Evolutionary conservation across 306 rosid species (phyloP), one percentile per base, ranked within the genome.

Genomic region (Mimosa pudica): DNA sequence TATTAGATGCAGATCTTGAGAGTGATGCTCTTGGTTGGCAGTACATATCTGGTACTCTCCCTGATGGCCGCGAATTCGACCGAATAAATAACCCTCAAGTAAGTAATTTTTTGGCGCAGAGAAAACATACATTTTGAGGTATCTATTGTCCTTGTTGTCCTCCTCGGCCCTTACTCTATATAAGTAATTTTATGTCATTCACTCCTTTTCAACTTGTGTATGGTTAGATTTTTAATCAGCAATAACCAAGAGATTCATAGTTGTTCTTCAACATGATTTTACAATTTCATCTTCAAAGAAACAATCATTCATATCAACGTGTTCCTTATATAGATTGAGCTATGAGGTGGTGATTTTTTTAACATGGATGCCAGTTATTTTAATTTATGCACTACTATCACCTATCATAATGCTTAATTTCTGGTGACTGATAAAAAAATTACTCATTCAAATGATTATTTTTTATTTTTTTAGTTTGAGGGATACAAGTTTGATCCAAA

Each of bases 61-160:
- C 98, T 1, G 98, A 94, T 73, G 90, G 97, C 41, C 94, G 99
- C 13, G 96, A 91, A 80, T 85, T 96, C 6, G 98, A 96, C 82
- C 91, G 96, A 79, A 91, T 96, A n/a, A 98, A 96, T 87, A 96
- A 96, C 83, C 99, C 98, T 65, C 99, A 96, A 98, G 99, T 93
- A 49, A 52, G 17, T 24, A 24, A 24, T 24, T 13, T 49, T 49
- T 13, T 4, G 16, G 55, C 55, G 4, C 14, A 49, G 55, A 12
- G 55, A 49, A 49, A 12, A 49, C n/a, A 48, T 48, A 49, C 55
- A 11, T 49, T 13, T 49, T 49, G 7, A 11, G 48, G 52, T 55
- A 36, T 49, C 41, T 24, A 60, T 61, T 71, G 30, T 8, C 65
- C 71, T 32, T 24, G 47, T 61, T 71, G 30, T 24, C 65, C 71